Evolutionary conservation across 305 asterid species (phyloP).

Genomic region (Stenogyne calaminthoides): DNA sequence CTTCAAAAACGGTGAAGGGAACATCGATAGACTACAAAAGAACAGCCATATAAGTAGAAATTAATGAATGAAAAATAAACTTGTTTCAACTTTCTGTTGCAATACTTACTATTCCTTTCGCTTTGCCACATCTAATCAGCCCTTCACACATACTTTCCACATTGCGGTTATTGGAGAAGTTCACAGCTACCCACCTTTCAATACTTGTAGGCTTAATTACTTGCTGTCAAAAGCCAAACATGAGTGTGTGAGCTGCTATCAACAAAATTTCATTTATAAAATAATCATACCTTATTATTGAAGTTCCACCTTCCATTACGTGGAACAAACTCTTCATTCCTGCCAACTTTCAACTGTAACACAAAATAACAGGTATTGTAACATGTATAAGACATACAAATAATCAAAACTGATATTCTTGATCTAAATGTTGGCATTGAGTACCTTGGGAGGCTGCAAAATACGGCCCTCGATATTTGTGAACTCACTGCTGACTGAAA

Average conservation of each 20-base stretch:
- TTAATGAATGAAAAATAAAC: neutral
- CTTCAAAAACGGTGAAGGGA: slow-evolving; percentile 43
- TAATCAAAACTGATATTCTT: neutral
- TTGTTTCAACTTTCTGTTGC: neutral
- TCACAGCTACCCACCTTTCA: slow-evolving; percentile 56
- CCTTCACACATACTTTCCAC: slow-evolving; percentile 32
- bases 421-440: neutral
- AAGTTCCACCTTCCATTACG: slow-evolving; percentile 74
- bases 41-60: neutral
- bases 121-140: slow-evolving; percentile 43
- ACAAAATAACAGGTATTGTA: neutral
- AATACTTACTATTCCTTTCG: slow-evolving; percentile 69
- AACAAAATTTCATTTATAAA: neutral
- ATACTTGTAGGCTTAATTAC: slow-evolving; percentile 43
- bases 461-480: slow-evolving; percentile 62
- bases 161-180: slow-evolving; percentile 61
- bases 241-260: slow-evolving; percentile 18
- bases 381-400: neutral
- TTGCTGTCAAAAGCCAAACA: slow-evolving; percentile 37
- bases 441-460: slow-evolving; percentile 63
- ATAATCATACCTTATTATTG: slow-evolving; percentile 56
- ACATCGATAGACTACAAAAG: slow-evolving; percentile 18
- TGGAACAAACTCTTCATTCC: slow-evolving; percentile 48
- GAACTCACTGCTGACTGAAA: slow-evolving; percentile 52
- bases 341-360: slow-evolving; percentile 62